phyloP scores from a whole-genome alignment of 2,329 filamentous ascomycete species.

The Talaromyces rugulosus region DNA sequence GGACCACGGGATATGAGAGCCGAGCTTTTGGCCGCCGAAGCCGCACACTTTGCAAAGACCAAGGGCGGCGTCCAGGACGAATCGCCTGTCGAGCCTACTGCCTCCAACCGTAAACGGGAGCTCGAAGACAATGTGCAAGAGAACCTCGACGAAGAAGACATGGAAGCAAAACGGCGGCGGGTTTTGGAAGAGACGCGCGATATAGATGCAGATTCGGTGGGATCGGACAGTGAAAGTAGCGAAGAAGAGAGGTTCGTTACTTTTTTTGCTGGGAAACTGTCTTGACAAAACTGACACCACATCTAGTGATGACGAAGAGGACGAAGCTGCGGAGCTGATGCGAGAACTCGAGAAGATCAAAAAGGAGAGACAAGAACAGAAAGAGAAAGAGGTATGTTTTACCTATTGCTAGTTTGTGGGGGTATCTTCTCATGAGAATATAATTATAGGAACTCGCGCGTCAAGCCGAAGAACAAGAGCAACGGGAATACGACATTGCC shows the following conservation, averaged over 20 bases:
- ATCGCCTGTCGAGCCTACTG: slow-evolving; percentile 28
- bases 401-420: slow-evolving; percentile 3
- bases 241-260: slow-evolving; percentile 54
- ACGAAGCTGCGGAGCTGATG: slow-evolving; percentile 84
- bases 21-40: slow-evolving; percentile 85
- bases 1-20: slow-evolving; percentile 74
- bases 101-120: slow-evolving; percentile 59
- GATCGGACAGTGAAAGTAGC: slow-evolving; percentile 55
- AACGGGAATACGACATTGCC: slow-evolving; percentile 82
- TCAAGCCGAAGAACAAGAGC: slow-evolving; percentile 75
- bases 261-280: not conserved
- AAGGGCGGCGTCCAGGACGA: slow-evolving; percentile 61
- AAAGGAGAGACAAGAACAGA: slow-evolving; percentile 74
- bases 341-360: slow-evolving; percentile 93
- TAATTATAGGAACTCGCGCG: slow-evolving; percentile 66
- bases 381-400: slow-evolving; percentile 61
- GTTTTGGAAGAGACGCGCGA: slow-evolving; percentile 85
- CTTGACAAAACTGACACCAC: slow-evolving; percentile 22
- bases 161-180: slow-evolving; percentile 76
- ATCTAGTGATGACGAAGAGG: slow-evolving; percentile 65
- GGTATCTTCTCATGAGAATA: slow-evolving; percentile 2
- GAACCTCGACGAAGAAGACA: slow-evolving; percentile 55
- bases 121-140: slow-evolving; percentile 50
- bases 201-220: slow-evolving; percentile 76
- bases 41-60: slow-evolving; percentile 80